Evolutionary conservation across 2,329 filamentous ascomycete species (phyloP).

Genomic region (Trichoderma gracile): DNA sequence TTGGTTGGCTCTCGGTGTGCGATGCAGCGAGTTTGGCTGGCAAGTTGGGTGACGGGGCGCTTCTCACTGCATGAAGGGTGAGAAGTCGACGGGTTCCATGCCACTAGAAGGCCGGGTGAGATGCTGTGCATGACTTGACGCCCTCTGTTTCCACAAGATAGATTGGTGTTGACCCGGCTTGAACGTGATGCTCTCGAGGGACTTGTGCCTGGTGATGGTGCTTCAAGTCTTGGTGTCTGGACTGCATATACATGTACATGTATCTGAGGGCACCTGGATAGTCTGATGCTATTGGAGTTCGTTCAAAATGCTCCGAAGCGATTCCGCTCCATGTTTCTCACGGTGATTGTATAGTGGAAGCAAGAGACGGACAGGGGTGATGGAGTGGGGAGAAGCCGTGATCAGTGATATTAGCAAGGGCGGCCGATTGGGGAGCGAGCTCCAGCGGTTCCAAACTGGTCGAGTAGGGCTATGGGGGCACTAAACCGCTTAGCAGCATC

Average conservation of each 20-base stretch:
- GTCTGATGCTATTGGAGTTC: neutral
- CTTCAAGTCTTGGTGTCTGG: too few species aligned
- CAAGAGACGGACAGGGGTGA: neutral
- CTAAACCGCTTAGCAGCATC: neutral
- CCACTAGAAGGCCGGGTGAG: too few species aligned
- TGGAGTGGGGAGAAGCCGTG: neutral
- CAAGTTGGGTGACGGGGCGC: neutral
- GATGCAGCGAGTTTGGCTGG: neutral
- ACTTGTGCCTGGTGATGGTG: too few species aligned
- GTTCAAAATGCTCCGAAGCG: neutral
- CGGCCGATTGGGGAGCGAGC: neutral
- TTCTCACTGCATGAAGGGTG: slow-evolving; percentile 8
- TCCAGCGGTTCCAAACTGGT: slow-evolving; percentile 7
- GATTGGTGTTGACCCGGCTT: too few species aligned
- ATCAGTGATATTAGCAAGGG: neutral
- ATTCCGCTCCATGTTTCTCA: neutral
- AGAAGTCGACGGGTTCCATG: neutral
- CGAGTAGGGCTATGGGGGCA: slow-evolving; percentile 1
- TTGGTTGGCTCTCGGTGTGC: neutral
- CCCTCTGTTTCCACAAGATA: too few species aligned
- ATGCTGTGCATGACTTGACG: too few species aligned
- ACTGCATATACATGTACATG: too few species aligned
- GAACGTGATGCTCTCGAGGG: too few species aligned
- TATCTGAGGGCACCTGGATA: too few species aligned
- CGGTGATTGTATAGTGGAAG: too few species aligned